These are phyloP conservation scores for Lagenidium sp. DNA, from an alignment of 352 stramenopile species.

Conservation along the genomic window DNA sequence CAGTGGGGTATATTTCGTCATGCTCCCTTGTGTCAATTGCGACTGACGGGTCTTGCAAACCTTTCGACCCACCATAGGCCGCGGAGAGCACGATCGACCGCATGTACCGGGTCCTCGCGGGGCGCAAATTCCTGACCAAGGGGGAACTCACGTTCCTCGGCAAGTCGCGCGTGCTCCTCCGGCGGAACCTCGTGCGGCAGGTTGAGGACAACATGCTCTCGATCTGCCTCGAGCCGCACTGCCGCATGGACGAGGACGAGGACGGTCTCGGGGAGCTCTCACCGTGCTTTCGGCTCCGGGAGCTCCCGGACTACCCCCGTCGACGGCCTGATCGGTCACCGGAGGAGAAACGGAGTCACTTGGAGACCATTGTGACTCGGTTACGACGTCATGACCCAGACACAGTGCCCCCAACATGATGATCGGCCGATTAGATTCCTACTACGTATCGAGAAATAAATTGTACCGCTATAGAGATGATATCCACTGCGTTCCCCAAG, in stretches of 20 bases:
- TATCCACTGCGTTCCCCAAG: too few species aligned
- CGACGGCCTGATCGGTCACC: too few species aligned
- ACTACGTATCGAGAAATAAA: too few species aligned
- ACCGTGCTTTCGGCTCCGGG: conserved; percentile 31
- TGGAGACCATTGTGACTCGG: conserved; percentile 17
- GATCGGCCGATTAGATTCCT: too few species aligned
- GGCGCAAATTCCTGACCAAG: conserved; percentile 35
- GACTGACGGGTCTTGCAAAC: not conserved
- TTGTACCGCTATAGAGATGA: too few species aligned
- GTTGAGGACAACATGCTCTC: conserved; percentile 47
- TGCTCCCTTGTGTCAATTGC: not conserved
- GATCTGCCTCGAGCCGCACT: conserved; percentile 47
- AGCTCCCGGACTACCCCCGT: conserved; percentile 33
- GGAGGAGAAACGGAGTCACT: too few species aligned
- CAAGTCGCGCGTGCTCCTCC: conserved; percentile 45
- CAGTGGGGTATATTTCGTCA: not conserved
- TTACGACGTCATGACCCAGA: too few species aligned
- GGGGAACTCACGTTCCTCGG: conserved; percentile 35
- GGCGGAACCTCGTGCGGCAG: conserved; percentile 40
- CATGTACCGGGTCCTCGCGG: conserved; percentile 28
- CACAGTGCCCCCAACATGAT: too few species aligned
- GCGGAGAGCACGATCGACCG: conserved; percentile 49
- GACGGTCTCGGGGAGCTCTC: conserved; percentile 29
- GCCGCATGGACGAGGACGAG: conserved; percentile 31
- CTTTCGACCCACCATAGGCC: conserved; percentile 17